Base-by-base conservation (phyloP, 2,329 filamentous ascomycete species). In the Nigrospora sphaerica region DNA sequence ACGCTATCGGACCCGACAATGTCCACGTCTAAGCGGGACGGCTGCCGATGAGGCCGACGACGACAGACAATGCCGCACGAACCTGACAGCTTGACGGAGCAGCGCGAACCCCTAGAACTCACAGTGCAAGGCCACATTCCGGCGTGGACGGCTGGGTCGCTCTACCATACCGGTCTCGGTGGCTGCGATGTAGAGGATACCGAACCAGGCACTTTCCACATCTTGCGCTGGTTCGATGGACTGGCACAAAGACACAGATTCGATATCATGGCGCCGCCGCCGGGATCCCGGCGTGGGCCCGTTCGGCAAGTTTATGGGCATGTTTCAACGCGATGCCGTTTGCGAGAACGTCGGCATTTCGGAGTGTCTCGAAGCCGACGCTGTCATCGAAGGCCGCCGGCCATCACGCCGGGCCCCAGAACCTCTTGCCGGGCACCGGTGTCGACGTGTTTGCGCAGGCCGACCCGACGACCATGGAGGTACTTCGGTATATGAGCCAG, bases 151-250 rank as follows among this genome's bases (percentile, higher is more conserved):
- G 74, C 75, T 16, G 78, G 78, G 2, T 65, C 69, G 2, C 62
- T 82, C 3, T 80, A 76, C 55, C 66, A 77, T 23, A 79, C 74
- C 3, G 78, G 78, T 0, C 74, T 75, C 6, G 73, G 77, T 0
- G 72, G 68, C 18, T 71, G 72, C 51, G 70, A 71, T 48, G 59
- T 77, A 3, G 57, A 69, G 19, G 34, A 34, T 23, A 71, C 71
- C 13, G 63, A 68, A n/a, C 70, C 70, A 38, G 66, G 65, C 14
- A 64, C 59, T 2, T 73, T 73, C 50, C 64, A 65, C 32, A 61
- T 74, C 7, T 68, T 64, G 12, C 77, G 81, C 56, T 81, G 77
- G 77, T 82, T 82, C 50, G 78, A 82, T 56, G 75, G 74, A 16
- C 72, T 79, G 53, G 64, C 71, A 38, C 65, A 73, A 49, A 57